Base-by-base conservation (phyloP, 2,329 filamentous ascomycete genomes). In the Alternaria triticimaculans region DNA sequence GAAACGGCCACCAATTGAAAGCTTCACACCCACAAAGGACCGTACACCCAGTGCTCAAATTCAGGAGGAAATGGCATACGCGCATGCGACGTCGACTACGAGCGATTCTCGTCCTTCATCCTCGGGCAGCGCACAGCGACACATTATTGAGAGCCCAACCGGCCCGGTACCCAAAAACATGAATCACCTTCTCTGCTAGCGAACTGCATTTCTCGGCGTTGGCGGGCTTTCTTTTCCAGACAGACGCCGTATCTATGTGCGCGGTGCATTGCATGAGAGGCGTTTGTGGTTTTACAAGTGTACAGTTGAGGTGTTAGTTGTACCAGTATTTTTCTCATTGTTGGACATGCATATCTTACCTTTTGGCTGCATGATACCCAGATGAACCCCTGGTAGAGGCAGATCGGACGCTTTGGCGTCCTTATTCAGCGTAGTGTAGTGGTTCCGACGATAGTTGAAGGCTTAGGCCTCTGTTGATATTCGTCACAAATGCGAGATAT, bases 321-420 rank as follows among this genome's bases (percentile, higher is more conserved):
- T 73, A 70, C 61, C 46, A 61, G 50, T 69, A 72, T 60, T 54
- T 60, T 58, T 37, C 60, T 62, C 53, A 50, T 50, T 59, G 41
- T 55, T 62, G 61, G 63, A 61, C 63, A 64, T 72, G 56, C 56
- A 65, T 61, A 33, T 67, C 60, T 46, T 64, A 62, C 63, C 58
- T 66, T 61, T 64, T 51, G 61, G 59, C 64, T 74, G 71, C 71
- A 72, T 72, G 73, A 77, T 79, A 78, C 71, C 76, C 72, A 51
- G 63, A 64, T 57, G 43, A 56, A 60, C 50, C 54, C 51, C 62
- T 63, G 64, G 67, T 68, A 48, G 51, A 50, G 54, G 30, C 53
- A 57, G 54, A 37, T 23, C 56, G 43, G 48, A 18, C 62, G 57
- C 46, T 55, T 57, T 66, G 33, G 56, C 25, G 33, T 58, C 30